Percentiles rank a stretch among this genome's conserved stretches.
Evolutionary conservation across 2,329 filamentous ascomycete species (phyloP).

Genomic region (Sclerotinia subarctica): DNA sequence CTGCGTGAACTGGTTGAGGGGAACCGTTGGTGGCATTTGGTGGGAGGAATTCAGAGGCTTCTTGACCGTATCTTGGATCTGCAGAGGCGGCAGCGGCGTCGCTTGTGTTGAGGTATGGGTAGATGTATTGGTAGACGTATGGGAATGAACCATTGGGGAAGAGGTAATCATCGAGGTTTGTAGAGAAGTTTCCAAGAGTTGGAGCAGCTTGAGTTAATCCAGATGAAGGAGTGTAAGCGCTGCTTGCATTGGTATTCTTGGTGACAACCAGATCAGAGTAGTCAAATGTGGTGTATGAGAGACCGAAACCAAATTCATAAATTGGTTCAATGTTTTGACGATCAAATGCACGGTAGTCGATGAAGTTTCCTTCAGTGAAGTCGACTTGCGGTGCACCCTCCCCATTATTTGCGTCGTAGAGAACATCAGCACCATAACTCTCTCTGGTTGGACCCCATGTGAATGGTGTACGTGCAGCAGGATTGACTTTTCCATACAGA

Average conservation of each 20-base stretch:
- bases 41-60: conserved; percentile 41
- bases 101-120: conserved; percentile 54
- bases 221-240: conserved; percentile 47
- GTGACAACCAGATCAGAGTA: conserved; percentile 63
- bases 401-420: conserved; percentile 63
- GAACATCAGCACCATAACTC: conserved; percentile 44
- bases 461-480: conserved; percentile 73
- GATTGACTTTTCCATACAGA: conserved; percentile 79
- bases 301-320: conserved; percentile 78
- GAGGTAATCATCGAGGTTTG: conserved; percentile 60
- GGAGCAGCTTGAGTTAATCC: conserved; percentile 64
- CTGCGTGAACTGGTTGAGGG: conserved; percentile 46
- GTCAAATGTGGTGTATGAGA: conserved; percentile 76
- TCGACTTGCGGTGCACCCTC: conserved; percentile 64
- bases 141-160: conserved; percentile 59
- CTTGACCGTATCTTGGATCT: conserved; percentile 35
- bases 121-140: conserved; percentile 50
- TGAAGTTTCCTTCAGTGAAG: conserved; percentile 75
- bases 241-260: conserved; percentile 24
- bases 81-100: conserved; percentile 48
- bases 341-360: conserved; percentile 79
- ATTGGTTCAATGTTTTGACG: conserved; percentile 59
- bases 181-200: conserved; percentile 60
- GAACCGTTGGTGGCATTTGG: conserved; percentile 44
- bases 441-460: conserved; percentile 66